phyloP scores from a whole-genome alignment of 2,329 filamentous ascomycete species.

The Sarocladium oryzae region DNA sequence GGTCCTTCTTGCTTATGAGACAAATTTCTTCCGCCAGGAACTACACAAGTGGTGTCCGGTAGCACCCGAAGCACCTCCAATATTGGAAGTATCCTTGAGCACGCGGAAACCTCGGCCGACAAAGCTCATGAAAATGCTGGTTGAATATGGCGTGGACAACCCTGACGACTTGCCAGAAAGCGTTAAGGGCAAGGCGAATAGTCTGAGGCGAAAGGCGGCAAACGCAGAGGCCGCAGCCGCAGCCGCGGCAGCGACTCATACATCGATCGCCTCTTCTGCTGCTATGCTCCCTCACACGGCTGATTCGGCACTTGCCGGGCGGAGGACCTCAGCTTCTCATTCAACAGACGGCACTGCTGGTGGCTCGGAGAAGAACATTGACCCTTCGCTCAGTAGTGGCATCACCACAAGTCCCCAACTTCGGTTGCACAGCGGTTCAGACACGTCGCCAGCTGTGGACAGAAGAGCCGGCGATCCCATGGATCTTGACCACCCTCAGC shows the following conservation, averaged over 20 bases:
- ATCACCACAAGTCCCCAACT: background rate
- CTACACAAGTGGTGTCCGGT: conserved; percentile 93
- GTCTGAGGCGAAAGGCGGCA: conserved; percentile 64
- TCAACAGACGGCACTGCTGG: conserved; percentile 7
- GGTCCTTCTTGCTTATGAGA: conserved; percentile 83
- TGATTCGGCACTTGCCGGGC: background rate
- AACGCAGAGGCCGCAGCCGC: conserved; percentile 47
- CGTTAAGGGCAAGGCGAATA: conserved; percentile 71
- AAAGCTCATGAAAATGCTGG: conserved; percentile 92
- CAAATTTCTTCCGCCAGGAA: conserved; percentile 96
- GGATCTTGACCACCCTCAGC: conserved; percentile 36
- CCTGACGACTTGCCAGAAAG: conserved; percentile 84
- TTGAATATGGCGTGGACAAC: conserved; percentile 79
- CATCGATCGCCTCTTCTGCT: conserved; percentile 2
- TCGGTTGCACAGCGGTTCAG: background rate
- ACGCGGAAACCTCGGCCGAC: conserved; percentile 94
- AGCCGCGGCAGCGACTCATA: conserved; percentile 16
- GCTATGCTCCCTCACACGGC: background rate
- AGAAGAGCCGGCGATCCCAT: conserved; percentile 23
- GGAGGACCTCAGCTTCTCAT: conserved; percentile 14
- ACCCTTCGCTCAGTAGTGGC: background rate
- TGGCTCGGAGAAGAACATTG: conserved; percentile 1
- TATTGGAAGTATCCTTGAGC: conserved; percentile 80
- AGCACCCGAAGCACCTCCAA: conserved; percentile 76
- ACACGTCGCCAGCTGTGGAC: background rate